Conservation (phyloP, 257 asterid genomes). For the Leonotis leonurus region DNA sequence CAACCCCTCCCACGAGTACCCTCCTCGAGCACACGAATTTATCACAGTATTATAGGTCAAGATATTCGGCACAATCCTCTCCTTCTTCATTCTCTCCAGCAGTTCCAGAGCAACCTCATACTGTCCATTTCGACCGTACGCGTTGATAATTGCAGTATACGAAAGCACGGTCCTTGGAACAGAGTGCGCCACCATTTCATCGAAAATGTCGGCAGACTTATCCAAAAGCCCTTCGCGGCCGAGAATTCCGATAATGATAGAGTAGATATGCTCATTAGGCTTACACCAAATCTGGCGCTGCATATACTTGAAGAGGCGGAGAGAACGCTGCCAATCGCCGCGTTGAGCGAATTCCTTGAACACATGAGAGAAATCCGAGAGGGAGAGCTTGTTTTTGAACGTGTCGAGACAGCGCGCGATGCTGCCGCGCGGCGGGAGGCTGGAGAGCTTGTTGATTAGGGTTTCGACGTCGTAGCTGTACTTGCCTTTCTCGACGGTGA, state of each 20-base stretch:
- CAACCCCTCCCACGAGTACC: slow-evolving; percentile 92
- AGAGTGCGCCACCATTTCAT: slow-evolving; percentile 62
- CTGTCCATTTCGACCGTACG: slow-evolving; percentile 85
- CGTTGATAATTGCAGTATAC: slow-evolving; percentile 78
- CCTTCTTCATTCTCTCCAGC: slow-evolving; percentile 71
- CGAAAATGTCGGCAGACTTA: slow-evolving; percentile 77
- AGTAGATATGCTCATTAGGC: slow-evolving; percentile 85
- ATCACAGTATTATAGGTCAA: slow-evolving; percentile 87
- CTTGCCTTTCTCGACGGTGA: slow-evolving; percentile 90
- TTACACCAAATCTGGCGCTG: slow-evolving; percentile 97
- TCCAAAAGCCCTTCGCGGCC: slow-evolving; percentile 86
- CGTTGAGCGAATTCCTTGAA: slow-evolving; percentile 88
- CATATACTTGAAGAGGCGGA: slow-evolving; percentile 90
- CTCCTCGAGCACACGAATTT: slow-evolving; percentile 87
- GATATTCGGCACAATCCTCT: slow-evolving; percentile 64
- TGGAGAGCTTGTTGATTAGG: slow-evolving; percentile 87
- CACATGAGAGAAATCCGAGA: slow-evolving; percentile 64
- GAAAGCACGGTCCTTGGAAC: slow-evolving; percentile 64
- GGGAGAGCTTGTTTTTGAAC: slow-evolving; percentile 85
- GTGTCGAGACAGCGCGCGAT: slow-evolving; percentile 88
- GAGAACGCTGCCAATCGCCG: slow-evolving; percentile 93
- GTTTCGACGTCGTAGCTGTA: slow-evolving; percentile 93
- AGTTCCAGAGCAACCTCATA: slow-evolving; percentile 58
- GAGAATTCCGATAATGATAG: slow-evolving; percentile 65
- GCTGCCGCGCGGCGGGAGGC: slow-evolving; percentile 98